These are phyloP conservation scores for Pleurostoma richardsiae DNA, from an alignment of 2,329 filamentous ascomycete genomes.

Conservation along the genomic window DNA sequence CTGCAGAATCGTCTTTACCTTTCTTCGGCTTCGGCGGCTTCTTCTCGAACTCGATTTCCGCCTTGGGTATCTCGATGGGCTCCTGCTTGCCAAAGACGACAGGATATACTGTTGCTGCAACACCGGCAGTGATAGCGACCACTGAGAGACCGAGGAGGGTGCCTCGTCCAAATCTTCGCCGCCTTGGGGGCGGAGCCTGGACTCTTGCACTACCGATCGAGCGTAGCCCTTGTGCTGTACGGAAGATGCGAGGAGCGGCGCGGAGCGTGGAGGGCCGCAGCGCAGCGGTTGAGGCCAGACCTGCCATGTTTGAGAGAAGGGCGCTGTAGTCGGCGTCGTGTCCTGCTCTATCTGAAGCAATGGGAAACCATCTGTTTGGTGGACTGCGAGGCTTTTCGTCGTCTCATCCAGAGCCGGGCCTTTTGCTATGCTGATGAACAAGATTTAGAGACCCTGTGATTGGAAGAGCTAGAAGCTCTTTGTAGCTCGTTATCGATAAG, in stretches of 20 bases:
- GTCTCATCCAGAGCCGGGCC: too few relatives aligned
- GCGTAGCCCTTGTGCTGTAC: neutral
- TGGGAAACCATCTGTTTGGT: too few relatives aligned
- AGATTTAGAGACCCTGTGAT: too few relatives aligned
- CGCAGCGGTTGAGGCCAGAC: constrained; percentile 3
- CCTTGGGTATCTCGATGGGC: constrained; percentile 25
- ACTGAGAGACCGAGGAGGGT: constrained; percentile 1
- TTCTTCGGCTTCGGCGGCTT: constrained; percentile 44
- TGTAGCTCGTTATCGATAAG: too few relatives aligned
- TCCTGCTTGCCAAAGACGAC: constrained; percentile 6
- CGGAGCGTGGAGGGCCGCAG: constrained; percentile 2
- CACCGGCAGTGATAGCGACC: constrained; percentile 1
- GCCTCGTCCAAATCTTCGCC: neutral
- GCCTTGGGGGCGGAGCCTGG: neutral
- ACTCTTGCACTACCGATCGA: constrained; percentile 1
- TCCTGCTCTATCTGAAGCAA: too few relatives aligned
- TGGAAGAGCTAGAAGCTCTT: too few relatives aligned
- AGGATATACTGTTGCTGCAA: constrained; percentile 6
- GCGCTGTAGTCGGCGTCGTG: too few relatives aligned
- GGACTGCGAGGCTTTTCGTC: too few relatives aligned
- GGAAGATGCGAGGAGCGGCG: neutral
- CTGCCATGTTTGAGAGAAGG: constrained; percentile 3
- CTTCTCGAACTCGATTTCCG: constrained; percentile 65
- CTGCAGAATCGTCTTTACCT: constrained; percentile 67
- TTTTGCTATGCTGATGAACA: too few relatives aligned